Evolutionary conservation across 1,284 basidiomycete species (phyloP).

Genomic region (Microstroma glucosiphilum): DNA sequence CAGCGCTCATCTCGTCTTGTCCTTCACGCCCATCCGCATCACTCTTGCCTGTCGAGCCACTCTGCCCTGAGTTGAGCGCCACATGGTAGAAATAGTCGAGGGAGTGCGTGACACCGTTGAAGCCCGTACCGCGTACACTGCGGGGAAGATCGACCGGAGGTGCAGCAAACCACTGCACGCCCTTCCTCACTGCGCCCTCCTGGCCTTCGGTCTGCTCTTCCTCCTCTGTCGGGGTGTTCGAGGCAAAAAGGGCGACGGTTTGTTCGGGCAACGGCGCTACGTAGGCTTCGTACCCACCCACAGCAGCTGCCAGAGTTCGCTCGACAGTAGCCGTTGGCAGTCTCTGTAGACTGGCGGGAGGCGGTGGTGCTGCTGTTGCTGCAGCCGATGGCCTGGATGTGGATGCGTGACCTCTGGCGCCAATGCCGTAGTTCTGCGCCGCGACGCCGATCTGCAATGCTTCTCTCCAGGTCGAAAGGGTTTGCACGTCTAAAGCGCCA

Average conservation of each 20-base stretch:
- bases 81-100: constrained; percentile 1
- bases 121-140: background rate
- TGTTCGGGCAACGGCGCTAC: background rate
- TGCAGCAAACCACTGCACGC: background rate
- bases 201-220: background rate
- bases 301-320: background rate
- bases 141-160: background rate
- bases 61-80: background rate
- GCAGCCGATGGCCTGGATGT: background rate
- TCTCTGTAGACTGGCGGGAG: background rate
- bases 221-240: background rate
- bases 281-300: constrained; percentile 1
- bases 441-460: background rate
- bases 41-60: background rate
- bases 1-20: background rate
- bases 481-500: background rate
- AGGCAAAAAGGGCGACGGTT: background rate
- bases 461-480: background rate
- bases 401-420: background rate
- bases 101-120: background rate
- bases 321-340: background rate
- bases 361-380: background rate
- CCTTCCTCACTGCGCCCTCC: background rate
- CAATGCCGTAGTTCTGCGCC: background rate
- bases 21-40: background rate